A percentile compares a stretch with the other conserved stretches of the same genome.
These are phyloP conservation scores for Aspergillus nomiae DNA, from an alignment of 2,329 filamentous ascomycete genomes.

Conservation along the genomic window DNA sequence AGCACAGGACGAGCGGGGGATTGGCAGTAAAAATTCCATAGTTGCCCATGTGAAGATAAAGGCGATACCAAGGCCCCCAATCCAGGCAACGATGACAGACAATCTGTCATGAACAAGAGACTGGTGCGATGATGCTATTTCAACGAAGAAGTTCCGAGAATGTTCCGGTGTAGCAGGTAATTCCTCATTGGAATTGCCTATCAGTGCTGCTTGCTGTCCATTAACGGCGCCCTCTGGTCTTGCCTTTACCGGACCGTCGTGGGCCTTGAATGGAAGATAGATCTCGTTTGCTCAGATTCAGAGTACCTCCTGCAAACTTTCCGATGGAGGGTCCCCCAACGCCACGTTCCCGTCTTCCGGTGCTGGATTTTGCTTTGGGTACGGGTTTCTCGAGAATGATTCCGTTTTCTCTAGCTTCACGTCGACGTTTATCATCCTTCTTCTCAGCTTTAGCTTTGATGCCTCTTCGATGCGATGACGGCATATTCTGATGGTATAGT, in stretches of 20 bases:
- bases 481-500: constrained; percentile 80
- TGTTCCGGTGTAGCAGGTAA: not conserved
- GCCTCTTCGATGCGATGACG: constrained; percentile 82
- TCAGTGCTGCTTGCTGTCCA: not conserved
- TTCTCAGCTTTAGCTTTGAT: constrained; percentile 68
- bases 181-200: not conserved
- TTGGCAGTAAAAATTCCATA: not conserved
- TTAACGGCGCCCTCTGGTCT: constrained; percentile 33
- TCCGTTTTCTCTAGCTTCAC: constrained; percentile 85
- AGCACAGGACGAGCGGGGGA: constrained; percentile 5
- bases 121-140: not conserved
- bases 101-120: not conserved
- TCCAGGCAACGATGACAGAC: not conserved
- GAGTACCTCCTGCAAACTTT: constrained; percentile 74
- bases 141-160: not conserved
- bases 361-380: constrained; percentile 38
- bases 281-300: constrained; percentile 78
- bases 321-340: constrained; percentile 80
- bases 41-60: not conserved
- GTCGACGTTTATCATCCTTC: constrained; percentile 70
- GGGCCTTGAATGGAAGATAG: constrained; percentile 61
- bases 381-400: constrained; percentile 74
- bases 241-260: constrained; percentile 10
- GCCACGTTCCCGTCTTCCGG: constrained; percentile 56
- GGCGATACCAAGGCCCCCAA: not conserved